phyloP scores from a whole-genome alignment of 2,329 filamentous ascomycete species.

The Botrytis fabae region DNA sequence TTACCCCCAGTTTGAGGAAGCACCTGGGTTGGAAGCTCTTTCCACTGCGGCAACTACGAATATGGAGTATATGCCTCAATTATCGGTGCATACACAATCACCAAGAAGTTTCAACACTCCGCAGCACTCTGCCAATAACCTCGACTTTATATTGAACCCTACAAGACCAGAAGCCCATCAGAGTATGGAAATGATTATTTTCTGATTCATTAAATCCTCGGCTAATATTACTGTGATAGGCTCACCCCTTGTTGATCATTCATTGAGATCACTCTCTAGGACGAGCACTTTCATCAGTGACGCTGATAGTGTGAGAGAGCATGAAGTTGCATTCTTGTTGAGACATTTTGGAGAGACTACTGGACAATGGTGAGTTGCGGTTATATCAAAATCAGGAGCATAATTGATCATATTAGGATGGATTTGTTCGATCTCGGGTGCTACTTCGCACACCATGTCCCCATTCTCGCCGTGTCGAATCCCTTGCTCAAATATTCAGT shows the following conservation, averaged over 20 bases:
- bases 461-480: slow-evolving; percentile 54
- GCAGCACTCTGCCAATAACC: slow-evolving; percentile 44
- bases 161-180: slow-evolving; percentile 30
- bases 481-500: slow-evolving; percentile 53
- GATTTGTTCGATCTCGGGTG: slow-evolving; percentile 55
- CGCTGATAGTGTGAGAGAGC: slow-evolving; percentile 45
- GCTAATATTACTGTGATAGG: slow-evolving; percentile 40
- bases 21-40: slow-evolving; percentile 54
- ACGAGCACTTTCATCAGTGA: slow-evolving; percentile 23
- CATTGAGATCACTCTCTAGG: slow-evolving; percentile 36
- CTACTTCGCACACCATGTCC: slow-evolving; percentile 61
- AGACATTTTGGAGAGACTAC: slow-evolving; percentile 60
- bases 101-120: slow-evolving; percentile 30
- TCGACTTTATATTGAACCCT: slow-evolving; percentile 57
- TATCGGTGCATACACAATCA: slow-evolving; percentile 30
- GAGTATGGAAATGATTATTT: slow-evolving; percentile 24
- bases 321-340: slow-evolving; percentile 60
- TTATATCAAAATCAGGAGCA: neutral
- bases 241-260: slow-evolving; percentile 48
- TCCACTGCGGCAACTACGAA: slow-evolving; percentile 52
- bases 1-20: slow-evolving; percentile 40
- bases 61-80: slow-evolving; percentile 40
- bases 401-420: slow-evolving; percentile 45
- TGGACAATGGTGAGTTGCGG: slow-evolving; percentile 53
- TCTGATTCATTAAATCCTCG: neutral